These are phyloP conservation scores for Daldinia concentrica DNA, from an alignment of 495 filamentous ascomycete genomes.

Conservation along the genomic window DNA sequence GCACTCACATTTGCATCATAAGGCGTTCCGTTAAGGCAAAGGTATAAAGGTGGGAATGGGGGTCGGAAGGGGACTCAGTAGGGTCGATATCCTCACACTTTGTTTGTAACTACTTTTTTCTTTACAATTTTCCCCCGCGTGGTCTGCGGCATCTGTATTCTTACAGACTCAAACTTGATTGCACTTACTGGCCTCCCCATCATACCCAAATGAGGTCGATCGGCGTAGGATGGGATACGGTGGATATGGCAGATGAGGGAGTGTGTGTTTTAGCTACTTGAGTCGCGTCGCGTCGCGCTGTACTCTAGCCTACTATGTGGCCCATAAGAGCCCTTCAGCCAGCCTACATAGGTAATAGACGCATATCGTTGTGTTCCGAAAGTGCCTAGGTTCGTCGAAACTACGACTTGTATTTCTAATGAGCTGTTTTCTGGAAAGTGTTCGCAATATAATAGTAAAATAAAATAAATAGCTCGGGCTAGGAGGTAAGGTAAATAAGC, in stretches of 20 bases:
- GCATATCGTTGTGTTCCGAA: not conserved
- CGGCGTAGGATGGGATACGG: not conserved
- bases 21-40: slow-evolving; percentile 18
- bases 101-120: slow-evolving; percentile 5
- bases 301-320: not conserved
- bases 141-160: not conserved
- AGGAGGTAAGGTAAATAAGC: not conserved
- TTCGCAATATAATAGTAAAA: not conserved
- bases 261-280: not conserved
- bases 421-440: not conserved
- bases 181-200: not conserved
- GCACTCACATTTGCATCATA: slow-evolving; percentile 25
- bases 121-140: not conserved
- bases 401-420: not conserved
- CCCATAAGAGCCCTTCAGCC: not conserved
- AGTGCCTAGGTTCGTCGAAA: not conserved
- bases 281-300: not conserved
- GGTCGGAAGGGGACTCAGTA: slow-evolving; percentile 2
- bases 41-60: slow-evolving; percentile 2
- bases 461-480: not conserved
- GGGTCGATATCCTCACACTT: not conserved
- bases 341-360: slow-evolving; percentile 5
- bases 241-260: not conserved
- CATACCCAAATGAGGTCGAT: not conserved
- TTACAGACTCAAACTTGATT: slow-evolving; percentile 3